Evolutionary conservation across 1,139 yeast species (phyloP), one percentile per base, ranked within the genome.

Genomic region (Geotrichum histeridarum): DNA sequence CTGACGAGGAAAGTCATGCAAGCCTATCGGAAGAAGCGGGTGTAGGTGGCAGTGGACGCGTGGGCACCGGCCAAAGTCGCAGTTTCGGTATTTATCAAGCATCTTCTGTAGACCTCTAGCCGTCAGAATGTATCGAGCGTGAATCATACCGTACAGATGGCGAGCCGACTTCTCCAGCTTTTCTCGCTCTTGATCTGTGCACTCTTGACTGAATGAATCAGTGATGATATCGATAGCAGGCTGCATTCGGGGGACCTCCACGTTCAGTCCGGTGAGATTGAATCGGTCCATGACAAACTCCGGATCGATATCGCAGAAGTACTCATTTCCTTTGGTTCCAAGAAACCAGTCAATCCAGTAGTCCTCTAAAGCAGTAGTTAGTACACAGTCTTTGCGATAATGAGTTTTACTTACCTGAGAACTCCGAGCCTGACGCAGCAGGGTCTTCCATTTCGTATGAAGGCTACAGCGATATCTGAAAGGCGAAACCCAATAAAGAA

Each of bases 51-150:
- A 93, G 65, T 84, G 83, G 1, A 89, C 96, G 51, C 99, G 76
- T 4, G 98, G 96, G 68, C 99, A 93, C 64, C 90, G 85, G 9
- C 99, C 99, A 71, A 93, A 93, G 67, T 93, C 98, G 4, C 96
- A 95, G 65, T 85, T 87, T 66, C 86, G 79, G 70, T 84, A 93
- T 70, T 94, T 93, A 56, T 88, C 95, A 64, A 86, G 77, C 77
- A 94, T 93, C 70, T 90, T 91, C 66, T 84, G 88, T 58, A 93
- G 76, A 0, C 99, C 99, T 59, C 95, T 80, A 36, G 86, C 77
- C 0, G 99, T 91, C 60, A 93, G 78, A 56, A 93, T 88, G 68
- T 85, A 93, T 61, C 99, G 78, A 1, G 90, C 90, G 65, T 85
- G 91, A 33, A 84, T 79, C 54, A 84, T 70, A 0, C 91, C 90